A percentile compares a stretch with the other conserved stretches of the same genome.
These are phyloP conservation scores for Lepiota subincarnata DNA, from an alignment of 768 basidiomycete species.

Conservation along the genomic window DNA sequence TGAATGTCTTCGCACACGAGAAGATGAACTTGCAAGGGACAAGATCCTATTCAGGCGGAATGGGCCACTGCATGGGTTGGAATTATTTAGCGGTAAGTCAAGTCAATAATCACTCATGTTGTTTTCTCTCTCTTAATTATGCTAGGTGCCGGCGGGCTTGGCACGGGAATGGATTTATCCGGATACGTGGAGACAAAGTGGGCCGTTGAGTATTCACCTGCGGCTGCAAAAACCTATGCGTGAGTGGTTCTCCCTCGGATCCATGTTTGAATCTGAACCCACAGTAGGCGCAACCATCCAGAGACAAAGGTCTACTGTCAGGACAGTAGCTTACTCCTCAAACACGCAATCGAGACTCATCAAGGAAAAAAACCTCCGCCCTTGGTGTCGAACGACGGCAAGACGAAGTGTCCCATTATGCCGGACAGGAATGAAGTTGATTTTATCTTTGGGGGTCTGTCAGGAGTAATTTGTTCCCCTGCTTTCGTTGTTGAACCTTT, in stretches of 20 bases:
- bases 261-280: background rate
- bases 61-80: slow-evolving; percentile 52
- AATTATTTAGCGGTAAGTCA: slow-evolving; percentile 62
- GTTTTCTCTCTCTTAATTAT: background rate
- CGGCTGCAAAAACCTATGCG: slow-evolving; percentile 64
- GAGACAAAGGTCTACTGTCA: slow-evolving; percentile 59
- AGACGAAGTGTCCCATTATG: slow-evolving; percentile 37
- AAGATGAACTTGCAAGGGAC: slow-evolving; percentile 23
- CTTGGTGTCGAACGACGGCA: slow-evolving; percentile 38
- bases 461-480: background rate
- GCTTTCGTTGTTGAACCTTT: background rate
- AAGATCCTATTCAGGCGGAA: slow-evolving; percentile 29
- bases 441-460: slow-evolving; percentile 69
- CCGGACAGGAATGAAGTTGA: slow-evolving; percentile 60
- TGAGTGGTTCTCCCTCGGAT: slow-evolving; percentile 24
- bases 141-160: slow-evolving; percentile 71
- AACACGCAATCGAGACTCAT: slow-evolving; percentile 48
- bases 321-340: slow-evolving; percentile 55
- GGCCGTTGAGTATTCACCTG: slow-evolving; percentile 62
- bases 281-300: slow-evolving; percentile 56
- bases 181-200: slow-evolving; percentile 60
- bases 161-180: slow-evolving; percentile 60
- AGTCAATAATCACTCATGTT: background rate
- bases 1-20: slow-evolving; percentile 32
- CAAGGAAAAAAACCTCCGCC: slow-evolving; percentile 37